phyloP scores from a whole-genome alignment of 352 stramenopile species.

The Phytophthora parvispora region DNA sequence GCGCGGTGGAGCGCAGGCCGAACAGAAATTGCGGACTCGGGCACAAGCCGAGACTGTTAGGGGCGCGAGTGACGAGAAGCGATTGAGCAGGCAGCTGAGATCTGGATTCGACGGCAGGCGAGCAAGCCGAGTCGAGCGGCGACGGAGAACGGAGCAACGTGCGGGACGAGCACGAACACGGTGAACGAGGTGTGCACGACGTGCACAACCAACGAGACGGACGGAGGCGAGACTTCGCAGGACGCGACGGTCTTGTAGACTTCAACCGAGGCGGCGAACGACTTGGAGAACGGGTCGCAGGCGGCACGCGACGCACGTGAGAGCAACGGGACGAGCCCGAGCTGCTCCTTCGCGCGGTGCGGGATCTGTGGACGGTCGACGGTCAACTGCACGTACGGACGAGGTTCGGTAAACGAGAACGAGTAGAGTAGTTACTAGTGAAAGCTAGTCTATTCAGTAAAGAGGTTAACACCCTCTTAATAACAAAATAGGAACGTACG shows the following conservation, averaged over 20 bases:
- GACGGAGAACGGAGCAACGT: too few species aligned
- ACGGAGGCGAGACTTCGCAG: too few species aligned
- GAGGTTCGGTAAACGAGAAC: background rate
- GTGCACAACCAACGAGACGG: too few species aligned
- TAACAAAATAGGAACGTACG: background rate
- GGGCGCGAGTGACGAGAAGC: too few species aligned
- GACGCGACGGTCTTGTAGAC: background rate
- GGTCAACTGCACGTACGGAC: background rate
- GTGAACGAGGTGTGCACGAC: too few species aligned
- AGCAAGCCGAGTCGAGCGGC: too few species aligned
- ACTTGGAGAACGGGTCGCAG: background rate
- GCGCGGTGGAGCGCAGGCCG: too few species aligned
- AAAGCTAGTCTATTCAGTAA: background rate
- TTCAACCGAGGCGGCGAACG: background rate
- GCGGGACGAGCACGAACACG: too few species aligned
- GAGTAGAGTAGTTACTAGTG: background rate
- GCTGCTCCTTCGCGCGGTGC: background rate
- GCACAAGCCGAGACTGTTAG: too few species aligned
- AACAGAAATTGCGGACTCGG: too few species aligned
- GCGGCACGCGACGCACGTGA: background rate
- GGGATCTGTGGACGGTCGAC: background rate
- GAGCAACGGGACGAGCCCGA: background rate
- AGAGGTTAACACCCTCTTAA: background rate
- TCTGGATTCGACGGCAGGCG: too few species aligned
- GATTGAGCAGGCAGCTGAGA: too few species aligned